phyloP scores from a whole-genome alignment of 1,284 basidiomycete genomes.

The Irpex sp. region DNA sequence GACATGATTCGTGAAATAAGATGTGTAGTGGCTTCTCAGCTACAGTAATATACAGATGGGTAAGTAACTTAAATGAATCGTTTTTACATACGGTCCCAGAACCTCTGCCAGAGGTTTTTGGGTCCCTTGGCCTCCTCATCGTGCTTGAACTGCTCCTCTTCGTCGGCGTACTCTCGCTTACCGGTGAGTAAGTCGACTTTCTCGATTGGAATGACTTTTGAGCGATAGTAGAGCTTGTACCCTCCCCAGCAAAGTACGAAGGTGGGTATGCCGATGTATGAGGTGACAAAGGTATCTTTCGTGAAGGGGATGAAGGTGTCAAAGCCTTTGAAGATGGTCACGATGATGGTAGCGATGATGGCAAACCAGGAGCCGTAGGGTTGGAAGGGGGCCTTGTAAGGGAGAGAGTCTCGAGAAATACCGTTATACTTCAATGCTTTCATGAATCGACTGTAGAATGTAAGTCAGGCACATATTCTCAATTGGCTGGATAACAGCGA shows the following conservation, averaged over 20 bases:
- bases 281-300: slow-evolving; percentile 61
- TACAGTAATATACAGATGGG: neutral
- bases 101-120: slow-evolving; percentile 28
- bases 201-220: slow-evolving; percentile 44
- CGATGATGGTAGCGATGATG: slow-evolving; percentile 52
- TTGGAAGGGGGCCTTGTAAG: slow-evolving; percentile 69
- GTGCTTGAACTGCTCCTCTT: slow-evolving; percentile 47
- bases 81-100: slow-evolving; percentile 43
- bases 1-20: neutral
- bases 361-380: slow-evolving; percentile 63
- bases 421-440: slow-evolving; percentile 65
- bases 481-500: slow-evolving; percentile 2
- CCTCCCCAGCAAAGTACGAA: slow-evolving; percentile 57
- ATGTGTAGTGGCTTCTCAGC: neutral
- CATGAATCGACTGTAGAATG: slow-evolving; percentile 56
- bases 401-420: slow-evolving; percentile 56
- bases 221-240: slow-evolving; percentile 56
- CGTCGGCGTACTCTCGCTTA: slow-evolving; percentile 62
- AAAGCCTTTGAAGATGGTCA: slow-evolving; percentile 62
- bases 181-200: slow-evolving; percentile 67
- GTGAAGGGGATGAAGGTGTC: slow-evolving; percentile 49
- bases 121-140: slow-evolving; percentile 40
- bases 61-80: neutral
- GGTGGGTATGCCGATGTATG: slow-evolving; percentile 49
- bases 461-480: slow-evolving; percentile 2